Evolutionary conservation across 148 eudicot species (phyloP).

Genomic region (Arbutus unedo): DNA sequence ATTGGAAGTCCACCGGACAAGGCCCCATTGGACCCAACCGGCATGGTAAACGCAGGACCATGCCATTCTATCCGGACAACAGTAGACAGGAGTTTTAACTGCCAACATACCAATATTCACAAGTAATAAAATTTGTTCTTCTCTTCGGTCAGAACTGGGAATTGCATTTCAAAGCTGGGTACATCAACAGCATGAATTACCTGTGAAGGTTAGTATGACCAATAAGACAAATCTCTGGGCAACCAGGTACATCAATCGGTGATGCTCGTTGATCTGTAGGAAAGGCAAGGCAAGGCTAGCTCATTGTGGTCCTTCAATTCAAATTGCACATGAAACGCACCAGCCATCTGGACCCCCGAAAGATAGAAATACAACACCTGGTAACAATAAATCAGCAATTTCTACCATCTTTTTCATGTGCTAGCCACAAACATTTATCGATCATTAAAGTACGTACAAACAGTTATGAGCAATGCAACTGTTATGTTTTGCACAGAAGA

Average conservation of each 20-base stretch:
- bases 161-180: neutral
- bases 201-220: neutral
- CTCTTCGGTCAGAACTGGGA: neutral
- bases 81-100: neutral
- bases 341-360: neutral
- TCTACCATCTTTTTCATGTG: neutral
- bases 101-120: neutral
- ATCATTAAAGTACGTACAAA: neutral
- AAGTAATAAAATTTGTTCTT: neutral
- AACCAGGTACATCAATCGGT: neutral
- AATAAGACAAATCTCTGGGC: neutral
- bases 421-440: neutral
- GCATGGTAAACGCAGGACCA: neutral
- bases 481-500: neutral
- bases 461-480: neutral
- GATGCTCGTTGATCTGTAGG: neutral
- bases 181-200: neutral
- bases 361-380: neutral
- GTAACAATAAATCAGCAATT: constrained; percentile 5
- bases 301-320: constrained; percentile 2
- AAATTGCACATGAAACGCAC: neutral
- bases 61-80: neutral
- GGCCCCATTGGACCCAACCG: neutral
- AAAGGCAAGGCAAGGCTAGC: neutral
- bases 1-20: neutral